These are phyloP conservation scores for Pseudogymnoascus sp. DNA, from an alignment of 2,329 filamentous ascomycete species.

Conservation along the genomic window DNA sequence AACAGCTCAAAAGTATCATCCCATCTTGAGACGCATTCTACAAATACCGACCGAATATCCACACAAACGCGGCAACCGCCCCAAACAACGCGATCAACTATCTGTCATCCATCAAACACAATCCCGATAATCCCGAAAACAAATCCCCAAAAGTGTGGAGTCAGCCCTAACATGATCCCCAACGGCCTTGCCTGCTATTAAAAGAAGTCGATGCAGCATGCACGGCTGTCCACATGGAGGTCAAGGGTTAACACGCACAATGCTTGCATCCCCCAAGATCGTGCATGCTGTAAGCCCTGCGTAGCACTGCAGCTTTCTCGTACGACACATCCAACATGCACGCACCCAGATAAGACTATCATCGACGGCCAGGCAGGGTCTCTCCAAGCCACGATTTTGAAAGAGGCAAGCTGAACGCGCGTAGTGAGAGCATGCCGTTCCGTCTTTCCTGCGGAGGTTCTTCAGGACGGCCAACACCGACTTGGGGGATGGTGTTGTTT, in stretches of 20 bases:
- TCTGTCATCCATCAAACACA: neutral
- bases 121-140: neutral
- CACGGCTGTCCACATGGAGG: neutral
- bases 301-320: neutral
- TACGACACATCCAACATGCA: neutral
- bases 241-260: neutral
- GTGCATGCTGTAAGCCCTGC: constrained; percentile 1
- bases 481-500: neutral
- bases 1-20: neutral
- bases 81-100: neutral
- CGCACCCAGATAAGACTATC: neutral
- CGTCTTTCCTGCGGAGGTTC: neutral
- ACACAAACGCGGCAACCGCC: neutral
- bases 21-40: neutral
- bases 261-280: neutral
- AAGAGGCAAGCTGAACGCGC: neutral
- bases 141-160: neutral
- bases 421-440: too few species aligned
- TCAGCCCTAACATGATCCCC: neutral
- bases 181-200: neutral
- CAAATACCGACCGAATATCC: neutral
- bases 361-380: neutral
- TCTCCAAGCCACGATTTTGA: neutral
- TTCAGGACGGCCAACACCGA: neutral
- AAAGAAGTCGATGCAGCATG: neutral